Base-by-base conservation (phyloP, 163 green algal species). In the Scenedesmus sp. region DNA sequence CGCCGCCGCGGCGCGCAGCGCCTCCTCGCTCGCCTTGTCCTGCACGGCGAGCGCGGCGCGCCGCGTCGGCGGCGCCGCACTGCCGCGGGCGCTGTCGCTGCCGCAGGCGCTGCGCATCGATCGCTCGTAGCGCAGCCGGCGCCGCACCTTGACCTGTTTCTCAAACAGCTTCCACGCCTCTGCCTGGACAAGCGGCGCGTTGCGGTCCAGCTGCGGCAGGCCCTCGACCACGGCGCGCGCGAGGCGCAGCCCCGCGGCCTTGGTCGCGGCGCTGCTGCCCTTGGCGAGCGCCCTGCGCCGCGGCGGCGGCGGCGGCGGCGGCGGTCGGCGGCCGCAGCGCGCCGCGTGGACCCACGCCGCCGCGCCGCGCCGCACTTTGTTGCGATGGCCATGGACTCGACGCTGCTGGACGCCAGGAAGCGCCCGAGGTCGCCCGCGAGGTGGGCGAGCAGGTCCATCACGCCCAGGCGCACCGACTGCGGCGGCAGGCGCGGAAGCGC, bases 381-480 rank as follows among this genome's bases (percentile, higher is more conserved):
- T n/a, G 87, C 87, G 17, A 93, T 75, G 20, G 77, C 78, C 53
- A 90, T 63, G 22, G 77, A 87, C 44, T 92, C 87, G 3, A 82
- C 57, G 26, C 85, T 83, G 26, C 84, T 83, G 24, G 88, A 86
- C 0, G 83, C 83, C 26, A 95, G 75, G 36, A 50, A 79, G 28
- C 77, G 80, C 22, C 91, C 91, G 33, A 93, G 82, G 0, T 42
- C 64, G 1, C 65, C 36, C 34, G 84, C 83, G n/a, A 96, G 80
- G 33, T 89, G 67, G 13, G 82, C 85, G 56, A 95, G 77, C 34
- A 86, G 79, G 54, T 93, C 87, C 56, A 94, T 73, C 34, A 87
- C 83, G 0, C 86, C 86, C 70, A 93, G 47, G 1, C 91, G 82
- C 11, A 90, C 64, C 31, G 83, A 67, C 77, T 94, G 76, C 26